Evolutionary conservation across 2,329 filamentous ascomycete species (phyloP), one percentile per base, ranked within the genome.

Genomic region (Penicillium sumatraense): DNA sequence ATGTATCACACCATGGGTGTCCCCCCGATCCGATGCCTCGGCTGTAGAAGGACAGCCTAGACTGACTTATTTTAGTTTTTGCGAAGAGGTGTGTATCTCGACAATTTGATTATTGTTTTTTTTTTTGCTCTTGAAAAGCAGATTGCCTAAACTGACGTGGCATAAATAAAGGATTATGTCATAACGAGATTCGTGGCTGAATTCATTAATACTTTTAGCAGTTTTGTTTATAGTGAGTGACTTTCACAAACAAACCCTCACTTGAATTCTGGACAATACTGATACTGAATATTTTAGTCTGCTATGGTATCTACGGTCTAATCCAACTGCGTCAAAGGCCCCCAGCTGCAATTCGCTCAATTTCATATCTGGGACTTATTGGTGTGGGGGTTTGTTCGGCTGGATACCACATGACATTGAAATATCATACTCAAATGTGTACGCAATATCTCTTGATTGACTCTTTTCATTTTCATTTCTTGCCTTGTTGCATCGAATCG

Each of bases 161-260:
- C 26, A n/a, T 14, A n/a, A 29, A 31, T 6, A 70, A n/a, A n/a
- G 68, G 68, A 72, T 54, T 80, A 80, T 65, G 68, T 74, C 8
- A 62, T 80, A 11, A 79, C 77, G 8, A 65, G 73, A 18, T 79
- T 76, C 27, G 65, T 79, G 18, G 77, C 75, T 5, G 77, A 80
- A 46, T 78, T 80, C 33, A 72, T 79, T 59, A 80, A 80, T 54
- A 78, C 75, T 0, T 57, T 78, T 2, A 78, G 75, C 52, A 80
- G 76, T 50, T 57, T 75, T 0, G 60, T 71, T 3, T 79, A 72
- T 40, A 60, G 68, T 69, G 49, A n/a, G 64, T 58, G 3, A n/a
- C n/a, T n/a, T n/a, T n/a, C 3, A 33, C 21, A 8, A 23, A 29
- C 27, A 13, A 36, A 16, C n/a, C 29, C 6, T 14, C 29, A 16